Evolutionary conservation across 2,329 filamentous ascomycete genomes (phyloP), one percentile per base, ranked within the genome.

Genomic region (Fusarium liriodendri): DNA sequence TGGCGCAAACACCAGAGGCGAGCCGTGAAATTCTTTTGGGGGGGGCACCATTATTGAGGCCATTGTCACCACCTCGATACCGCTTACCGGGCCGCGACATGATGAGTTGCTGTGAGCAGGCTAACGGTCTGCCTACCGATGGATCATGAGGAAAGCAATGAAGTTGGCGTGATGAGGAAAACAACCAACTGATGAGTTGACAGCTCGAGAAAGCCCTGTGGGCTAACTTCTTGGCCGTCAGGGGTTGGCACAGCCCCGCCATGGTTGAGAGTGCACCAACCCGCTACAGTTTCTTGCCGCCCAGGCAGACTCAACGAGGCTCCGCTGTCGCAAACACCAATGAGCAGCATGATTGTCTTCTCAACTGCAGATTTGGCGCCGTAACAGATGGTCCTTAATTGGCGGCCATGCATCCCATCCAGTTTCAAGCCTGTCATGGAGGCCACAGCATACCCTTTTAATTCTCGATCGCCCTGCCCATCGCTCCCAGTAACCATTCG

Each of bases 21-120:
- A 29, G 25, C 13, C 47, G 47, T 20, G 47, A n/a, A 16, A 59
- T 2, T 16, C 29, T 2, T 8, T 32, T 68, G 18, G 29, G 2
- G 1, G 38, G 10, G 0, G 1, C 32, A 1, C 5, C 4, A 3
- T 52, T 25, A 1, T 52, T 33, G 14, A 6, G 1, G 0, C 9
- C 22, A 27, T 42, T 14, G 0, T 42, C n/a, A 27, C 1, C n/a
- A 11, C 27, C 14, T 16, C 64, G 50, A 13, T 27, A 32, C 13
- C 64, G 16, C n/a, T 69, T 69, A 0, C 32, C 29, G 3, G 14
- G 11, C 2, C 4, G 57, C 3, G 14, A 8, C 64, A 69, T 69
- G 10, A 7, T 2, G 0, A 2, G 4, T 25, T n/a, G 6, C 25
- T 13, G 11, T 14, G 20, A 40, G 10, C 5, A 37, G 40, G 11